phyloP scores from a whole-genome alignment of 768 basidiomycete genomes.

The Rubroboletus satanas region DNA sequence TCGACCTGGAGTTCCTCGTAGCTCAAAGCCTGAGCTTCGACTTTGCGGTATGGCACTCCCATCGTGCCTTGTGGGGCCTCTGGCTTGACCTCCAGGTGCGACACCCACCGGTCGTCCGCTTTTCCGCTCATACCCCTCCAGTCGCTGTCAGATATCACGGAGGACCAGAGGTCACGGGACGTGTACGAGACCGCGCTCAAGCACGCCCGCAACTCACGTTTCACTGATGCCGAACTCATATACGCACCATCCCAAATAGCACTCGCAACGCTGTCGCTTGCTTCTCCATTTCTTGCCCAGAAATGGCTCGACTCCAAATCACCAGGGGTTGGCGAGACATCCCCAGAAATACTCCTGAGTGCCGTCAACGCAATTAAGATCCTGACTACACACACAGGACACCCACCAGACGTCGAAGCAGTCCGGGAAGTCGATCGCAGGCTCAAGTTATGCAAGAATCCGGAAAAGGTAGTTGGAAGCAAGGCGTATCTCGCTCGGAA shows the following conservation, averaged over 20 bases:
- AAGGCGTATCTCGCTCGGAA: slow-evolving; percentile 72
- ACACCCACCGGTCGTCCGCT: background rate
- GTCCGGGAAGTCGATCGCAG: slow-evolving; percentile 89
- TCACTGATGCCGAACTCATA: slow-evolving; percentile 88
- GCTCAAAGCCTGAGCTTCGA: slow-evolving; percentile 94
- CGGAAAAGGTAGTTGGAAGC: slow-evolving; percentile 91
- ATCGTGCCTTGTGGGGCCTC: slow-evolving; percentile 83
- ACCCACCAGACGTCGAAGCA: slow-evolving; percentile 70
- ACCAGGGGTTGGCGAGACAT: slow-evolving; percentile 5
- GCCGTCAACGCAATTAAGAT: slow-evolving; percentile 46
- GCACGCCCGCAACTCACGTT: slow-evolving; percentile 71
- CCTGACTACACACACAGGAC: slow-evolving; percentile 52
- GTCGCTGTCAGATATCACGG: slow-evolving; percentile 53
- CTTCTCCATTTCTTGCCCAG: slow-evolving; percentile 53
- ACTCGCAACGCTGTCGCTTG: slow-evolving; percentile 69
- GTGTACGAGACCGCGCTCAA: slow-evolving; percentile 64
- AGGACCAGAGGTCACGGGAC: slow-evolving; percentile 45
- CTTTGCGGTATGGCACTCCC: slow-evolving; percentile 90
- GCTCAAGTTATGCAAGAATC: slow-evolving; percentile 87
- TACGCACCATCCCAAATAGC: slow-evolving; percentile 95
- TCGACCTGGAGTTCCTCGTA: slow-evolving; percentile 93
- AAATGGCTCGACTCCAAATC: slow-evolving; percentile 56
- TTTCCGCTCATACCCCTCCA: slow-evolving; percentile 28
- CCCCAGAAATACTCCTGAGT: slow-evolving; percentile 24
- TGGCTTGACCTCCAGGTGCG: slow-evolving; percentile 84